Conservation (phyloP, 1,284 basidiomycete genomes). For the Ustilago cynodontis region DNA sequence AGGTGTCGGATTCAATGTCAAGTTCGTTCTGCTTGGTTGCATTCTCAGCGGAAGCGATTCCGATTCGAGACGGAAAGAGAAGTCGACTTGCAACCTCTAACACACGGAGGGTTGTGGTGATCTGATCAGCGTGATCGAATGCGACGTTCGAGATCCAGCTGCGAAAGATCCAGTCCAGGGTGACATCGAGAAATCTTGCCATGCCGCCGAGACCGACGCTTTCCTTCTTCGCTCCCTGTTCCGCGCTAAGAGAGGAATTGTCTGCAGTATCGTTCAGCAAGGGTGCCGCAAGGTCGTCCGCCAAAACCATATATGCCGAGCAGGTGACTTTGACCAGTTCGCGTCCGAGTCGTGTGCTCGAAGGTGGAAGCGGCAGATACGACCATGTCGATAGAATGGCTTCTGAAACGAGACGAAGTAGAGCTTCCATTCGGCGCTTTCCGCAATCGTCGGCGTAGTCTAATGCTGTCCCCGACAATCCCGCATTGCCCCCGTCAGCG, state of each 20-base stretch:
- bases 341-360: conserved; percentile 12
- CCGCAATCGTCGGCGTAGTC: conserved; percentile 23
- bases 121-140: conserved; percentile 21
- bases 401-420: conserved; percentile 27
- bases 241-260: no score
- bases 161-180: conserved; percentile 34
- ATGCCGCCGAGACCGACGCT: neutral
- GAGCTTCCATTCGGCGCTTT: conserved; percentile 23
- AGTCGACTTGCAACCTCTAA: conserved; percentile 9
- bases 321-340: conserved; percentile 27
- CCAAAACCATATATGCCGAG: conserved; percentile 9
- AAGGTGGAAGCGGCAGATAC: conserved; percentile 37
- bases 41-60: no score
- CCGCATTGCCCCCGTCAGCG: neutral
- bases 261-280: neutral
- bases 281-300: conserved; percentile 15
- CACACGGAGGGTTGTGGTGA: neutral
- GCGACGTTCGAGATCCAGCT: conserved; percentile 17
- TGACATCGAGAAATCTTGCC: conserved; percentile 29
- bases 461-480: neutral
- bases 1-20: neutral
- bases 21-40: neutral
- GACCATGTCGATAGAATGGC: conserved; percentile 42
- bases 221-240: neutral
- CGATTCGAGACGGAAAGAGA: conserved; percentile 1